These are phyloP conservation scores for Cornus kousa DNA, from an alignment of 148 eudicot species.

Conservation along the genomic window DNA sequence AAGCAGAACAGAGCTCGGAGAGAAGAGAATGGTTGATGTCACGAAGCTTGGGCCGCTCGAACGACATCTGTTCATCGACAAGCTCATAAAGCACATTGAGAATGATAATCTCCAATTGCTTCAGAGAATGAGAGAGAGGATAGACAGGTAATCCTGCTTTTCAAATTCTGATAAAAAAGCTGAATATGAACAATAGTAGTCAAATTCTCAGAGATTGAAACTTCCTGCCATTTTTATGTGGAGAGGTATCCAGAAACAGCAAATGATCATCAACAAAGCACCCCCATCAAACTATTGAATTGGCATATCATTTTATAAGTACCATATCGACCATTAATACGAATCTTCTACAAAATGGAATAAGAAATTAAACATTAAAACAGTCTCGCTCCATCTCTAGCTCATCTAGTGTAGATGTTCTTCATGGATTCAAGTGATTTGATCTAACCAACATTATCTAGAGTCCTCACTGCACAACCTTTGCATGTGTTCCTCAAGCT, in stretches of 20 bases:
- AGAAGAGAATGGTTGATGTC: conserved; percentile 24
- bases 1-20: conserved; percentile 1
- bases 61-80: conserved; percentile 23
- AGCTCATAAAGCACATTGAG: conserved; percentile 24
- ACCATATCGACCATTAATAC: neutral
- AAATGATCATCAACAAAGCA: neutral
- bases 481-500: too few relatives aligned
- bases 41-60: conserved; percentile 21
- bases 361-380: too few relatives aligned
- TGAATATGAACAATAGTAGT: neutral
- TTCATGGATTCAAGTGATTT: too few relatives aligned
- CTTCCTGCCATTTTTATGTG: neutral
- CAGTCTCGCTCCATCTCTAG: neutral
- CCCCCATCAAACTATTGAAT: neutral
- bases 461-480: too few relatives aligned
- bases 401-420: too few relatives aligned
- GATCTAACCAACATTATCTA: too few relatives aligned
- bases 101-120: conserved; percentile 18
- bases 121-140: conserved; percentile 18
- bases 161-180: neutral
- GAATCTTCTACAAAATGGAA: neutral
- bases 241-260: neutral
- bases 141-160: conserved; percentile 18
- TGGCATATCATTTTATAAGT: neutral
- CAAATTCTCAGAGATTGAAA: neutral